Conservation (phyloP, 805 yeast species). For the Blastobotrys chiropterorum region DNA sequence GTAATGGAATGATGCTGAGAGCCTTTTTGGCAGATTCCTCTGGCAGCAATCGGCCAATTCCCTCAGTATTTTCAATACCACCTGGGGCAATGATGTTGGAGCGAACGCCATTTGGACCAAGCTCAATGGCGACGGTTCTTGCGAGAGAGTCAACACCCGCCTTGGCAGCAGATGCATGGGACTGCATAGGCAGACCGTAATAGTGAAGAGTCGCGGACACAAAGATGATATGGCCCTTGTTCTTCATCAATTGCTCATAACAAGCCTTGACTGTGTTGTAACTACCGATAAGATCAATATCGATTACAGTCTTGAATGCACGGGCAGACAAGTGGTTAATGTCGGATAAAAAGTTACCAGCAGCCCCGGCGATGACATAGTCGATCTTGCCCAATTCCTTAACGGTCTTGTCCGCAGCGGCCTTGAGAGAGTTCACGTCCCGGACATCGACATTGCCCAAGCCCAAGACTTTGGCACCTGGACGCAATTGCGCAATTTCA, state of each 20-base stretch:
- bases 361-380: slow-evolving; percentile 90
- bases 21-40: slow-evolving; percentile 38
- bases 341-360: slow-evolving; percentile 85
- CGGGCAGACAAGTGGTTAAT: slow-evolving; percentile 72
- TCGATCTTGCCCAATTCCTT: slow-evolving; percentile 70
- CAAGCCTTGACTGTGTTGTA: slow-evolving; percentile 86
- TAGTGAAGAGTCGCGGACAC: slow-evolving; percentile 88
- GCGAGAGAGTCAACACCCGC: slow-evolving; percentile 91
- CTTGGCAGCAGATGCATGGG: slow-evolving; percentile 91
- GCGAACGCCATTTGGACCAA: slow-evolving; percentile 84
- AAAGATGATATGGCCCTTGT: slow-evolving; percentile 68
- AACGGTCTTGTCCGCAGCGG: slow-evolving; percentile 64
- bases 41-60: slow-evolving; percentile 57
- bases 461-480: slow-evolving; percentile 64
- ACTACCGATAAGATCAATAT: slow-evolving; percentile 83
- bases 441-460: slow-evolving; percentile 76
- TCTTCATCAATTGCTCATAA: slow-evolving; percentile 53
- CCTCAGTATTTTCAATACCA: slow-evolving; percentile 81
- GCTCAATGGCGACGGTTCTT: slow-evolving; percentile 79
- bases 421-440: slow-evolving; percentile 48
- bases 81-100: slow-evolving; percentile 90
- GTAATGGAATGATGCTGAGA: slow-evolving; percentile 46
- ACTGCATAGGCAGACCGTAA: slow-evolving; percentile 81
- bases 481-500: slow-evolving; percentile 53
- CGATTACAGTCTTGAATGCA: slow-evolving; percentile 83